phyloP scores from a whole-genome alignment of 75 land plant species.

The Pseudotsuga menziesii region DNA sequence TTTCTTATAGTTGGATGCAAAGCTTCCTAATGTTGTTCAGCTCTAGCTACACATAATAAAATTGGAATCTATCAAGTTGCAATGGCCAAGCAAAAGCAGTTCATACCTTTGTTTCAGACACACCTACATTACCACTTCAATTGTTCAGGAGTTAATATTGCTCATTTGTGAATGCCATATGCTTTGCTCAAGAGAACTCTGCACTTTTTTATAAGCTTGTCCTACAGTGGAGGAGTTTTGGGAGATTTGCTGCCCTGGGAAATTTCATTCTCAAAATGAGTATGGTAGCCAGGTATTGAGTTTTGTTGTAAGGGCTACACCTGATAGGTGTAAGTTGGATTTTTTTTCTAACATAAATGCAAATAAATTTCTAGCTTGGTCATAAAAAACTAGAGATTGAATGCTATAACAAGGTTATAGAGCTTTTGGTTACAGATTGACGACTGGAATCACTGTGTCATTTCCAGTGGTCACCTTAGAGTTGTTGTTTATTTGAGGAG shows the following conservation, averaged over 20 bases:
- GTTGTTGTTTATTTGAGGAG: neutral
- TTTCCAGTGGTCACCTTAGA: neutral
- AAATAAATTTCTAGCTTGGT: conserved; percentile 1
- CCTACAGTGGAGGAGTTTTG: neutral
- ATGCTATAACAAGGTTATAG: neutral
- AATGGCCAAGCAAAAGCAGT: conserved; percentile 1
- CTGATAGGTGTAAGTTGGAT: neutral
- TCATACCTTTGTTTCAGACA: neutral
- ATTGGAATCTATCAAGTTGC: neutral
- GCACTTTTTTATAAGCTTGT: neutral
- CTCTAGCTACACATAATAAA: neutral
- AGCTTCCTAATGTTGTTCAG: neutral
- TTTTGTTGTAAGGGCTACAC: neutral
- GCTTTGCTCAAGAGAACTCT: neutral
- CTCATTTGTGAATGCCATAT: neutral
- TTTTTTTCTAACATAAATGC: neutral
- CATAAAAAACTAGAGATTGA: neutral
- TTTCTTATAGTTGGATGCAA: conserved; percentile 2
- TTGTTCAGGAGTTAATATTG: neutral
- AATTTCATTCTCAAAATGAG: conserved; percentile 2
- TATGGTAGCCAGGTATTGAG: neutral
- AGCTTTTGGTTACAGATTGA: neutral
- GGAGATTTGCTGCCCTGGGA: neutral
- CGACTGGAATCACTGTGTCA: neutral
- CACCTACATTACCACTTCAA: neutral